Base-by-base conservation (phyloP, 805 yeast genomes). In the Saccharomyces jurei region DNA sequence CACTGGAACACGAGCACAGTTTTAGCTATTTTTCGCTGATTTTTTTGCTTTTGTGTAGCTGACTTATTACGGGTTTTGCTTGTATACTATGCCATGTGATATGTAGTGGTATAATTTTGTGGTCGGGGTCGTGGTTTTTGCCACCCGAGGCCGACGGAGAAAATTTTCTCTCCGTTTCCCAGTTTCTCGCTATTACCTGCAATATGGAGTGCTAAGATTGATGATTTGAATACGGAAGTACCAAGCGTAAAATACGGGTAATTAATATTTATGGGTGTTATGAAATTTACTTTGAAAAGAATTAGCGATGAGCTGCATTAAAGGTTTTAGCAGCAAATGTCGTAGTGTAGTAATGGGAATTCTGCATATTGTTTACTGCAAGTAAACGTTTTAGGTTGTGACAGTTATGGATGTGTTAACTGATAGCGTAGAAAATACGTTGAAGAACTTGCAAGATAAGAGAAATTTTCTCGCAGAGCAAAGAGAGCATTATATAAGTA, bases 391-490 rank as follows among this genome's bases (percentile, higher is more conserved):
- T 41, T 11, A 17, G 10, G 29, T 21, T 26, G 27, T n/a, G 27
- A 46, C 28, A 46, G 29, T 11, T 25, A 53, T 61, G 56, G 60
- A 58, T 1, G 52, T 56, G 25, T 53, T 68, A 30, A 30, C 57
- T 6, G 54, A 51, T 5, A 61, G 64, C n/a, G 63, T 69, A 17
- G 49, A 50, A 21, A 56, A 56, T 28, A 67, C 68, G 4, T 48
- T 66, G 10, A 31, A 46, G 10, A 68, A 58, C 50, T 50, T 69
- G 41, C 46, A 54, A 25, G 59, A 54, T 8, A 69, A 68, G 50
- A 49, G 52, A n/a, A 57, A 56, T 9, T 69, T 69, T 50, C 53
- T 70, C 44, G 48, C 49, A 21, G 67, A 65, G 6, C 74, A 70
- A 52, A 52, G 58, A 27, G 59, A 54, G 11, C 60, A 64, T 27